Conservation (phyloP, 2,329 filamentous ascomycete genomes). For the Monosporascus sp. region DNA sequence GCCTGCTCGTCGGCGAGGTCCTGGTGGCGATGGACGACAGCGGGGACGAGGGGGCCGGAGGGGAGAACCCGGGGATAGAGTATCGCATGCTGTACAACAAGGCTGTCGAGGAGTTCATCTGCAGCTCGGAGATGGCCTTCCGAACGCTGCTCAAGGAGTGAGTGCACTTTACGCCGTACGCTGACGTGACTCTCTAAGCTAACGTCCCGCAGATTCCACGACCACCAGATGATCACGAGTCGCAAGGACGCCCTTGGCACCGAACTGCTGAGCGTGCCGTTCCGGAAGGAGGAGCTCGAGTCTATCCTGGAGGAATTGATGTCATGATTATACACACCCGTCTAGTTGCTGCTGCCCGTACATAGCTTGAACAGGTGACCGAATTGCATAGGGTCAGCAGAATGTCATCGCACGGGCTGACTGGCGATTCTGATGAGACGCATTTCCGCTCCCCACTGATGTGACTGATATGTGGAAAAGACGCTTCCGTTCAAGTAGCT, state of each 20-base stretch:
- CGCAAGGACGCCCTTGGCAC: constrained; percentile 80
- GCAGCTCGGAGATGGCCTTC: constrained; percentile 93
- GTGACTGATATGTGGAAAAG: no score
- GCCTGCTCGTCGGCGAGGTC: constrained; percentile 78
- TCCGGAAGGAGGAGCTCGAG: constrained; percentile 84
- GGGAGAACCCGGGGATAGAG: constrained; percentile 69
- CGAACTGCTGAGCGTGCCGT: constrained; percentile 79
- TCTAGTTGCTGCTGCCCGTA: no score
- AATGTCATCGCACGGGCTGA: no score
- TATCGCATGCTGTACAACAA: constrained; percentile 92
- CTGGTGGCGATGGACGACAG: constrained; percentile 64
- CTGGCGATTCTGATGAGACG: no score
- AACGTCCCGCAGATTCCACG: constrained; percentile 64
- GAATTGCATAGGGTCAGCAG: no score
- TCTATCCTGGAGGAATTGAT: constrained; percentile 74
- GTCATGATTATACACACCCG: constrained; percentile 21
- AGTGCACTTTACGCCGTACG: constrained; percentile 21
- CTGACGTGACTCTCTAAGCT: constrained; percentile 12
- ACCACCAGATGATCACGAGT: constrained; percentile 95
- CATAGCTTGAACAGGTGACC: no score
- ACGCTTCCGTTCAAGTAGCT: no score
- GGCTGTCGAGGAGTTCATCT: constrained; percentile 94
- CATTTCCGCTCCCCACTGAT: no score
- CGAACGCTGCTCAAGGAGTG: constrained; percentile 89
- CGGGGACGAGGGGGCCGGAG: constrained; percentile 39